Percentiles rank a stretch among this genome's conserved stretches.
Evolutionary conservation across 345 rosid species (phyloP).

Genomic region (Gynandropsis gynandra): DNA sequence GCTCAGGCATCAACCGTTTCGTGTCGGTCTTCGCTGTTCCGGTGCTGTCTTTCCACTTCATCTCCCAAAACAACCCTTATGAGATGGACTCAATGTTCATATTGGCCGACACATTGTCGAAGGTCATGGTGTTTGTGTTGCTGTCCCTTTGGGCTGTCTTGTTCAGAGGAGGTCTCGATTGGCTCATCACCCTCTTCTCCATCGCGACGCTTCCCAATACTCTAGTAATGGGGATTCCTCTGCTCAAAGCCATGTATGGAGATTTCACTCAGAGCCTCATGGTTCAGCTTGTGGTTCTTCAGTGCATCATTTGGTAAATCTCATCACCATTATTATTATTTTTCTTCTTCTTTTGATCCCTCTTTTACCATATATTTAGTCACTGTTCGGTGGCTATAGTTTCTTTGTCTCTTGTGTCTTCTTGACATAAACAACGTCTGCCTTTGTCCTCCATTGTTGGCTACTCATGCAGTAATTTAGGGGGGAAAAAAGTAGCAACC

Average conservation of each 20-base stretch:
- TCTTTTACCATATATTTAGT: too few species aligned
- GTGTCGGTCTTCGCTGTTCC: slow-evolving; percentile 98
- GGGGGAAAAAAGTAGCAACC: too few species aligned
- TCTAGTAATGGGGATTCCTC: slow-evolving; percentile 54
- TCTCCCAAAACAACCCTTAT: slow-evolving; percentile 40
- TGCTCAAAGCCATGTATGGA: slow-evolving; percentile 52
- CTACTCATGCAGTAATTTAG: too few species aligned
- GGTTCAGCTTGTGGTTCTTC: slow-evolving; percentile 51
- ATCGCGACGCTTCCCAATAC: slow-evolving; percentile 46
- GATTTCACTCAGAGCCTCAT: slow-evolving; percentile 35
- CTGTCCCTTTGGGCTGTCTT: slow-evolving; percentile 37
- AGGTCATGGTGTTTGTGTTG: slow-evolving; percentile 30
- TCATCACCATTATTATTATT: slow-evolving; percentile 30
- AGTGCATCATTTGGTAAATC: slow-evolving; percentile 50
- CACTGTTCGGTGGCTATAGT: too few species aligned
- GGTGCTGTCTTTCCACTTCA: slow-evolving; percentile 83
- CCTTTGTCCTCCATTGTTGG: too few species aligned
- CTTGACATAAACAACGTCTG: too few species aligned
- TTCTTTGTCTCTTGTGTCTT: too few species aligned
- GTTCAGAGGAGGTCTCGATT: slow-evolving; percentile 31
- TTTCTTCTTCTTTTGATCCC: too few species aligned
- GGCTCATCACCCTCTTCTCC: slow-evolving; percentile 49
- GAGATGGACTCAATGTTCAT: slow-evolving; percentile 43
- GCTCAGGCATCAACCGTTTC: slow-evolving; percentile 97
- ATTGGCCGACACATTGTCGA: slow-evolving; percentile 43